Evolutionary conservation across 805 yeast species (phyloP).

Genomic region (Saccharomycopsis lassenensis): DNA sequence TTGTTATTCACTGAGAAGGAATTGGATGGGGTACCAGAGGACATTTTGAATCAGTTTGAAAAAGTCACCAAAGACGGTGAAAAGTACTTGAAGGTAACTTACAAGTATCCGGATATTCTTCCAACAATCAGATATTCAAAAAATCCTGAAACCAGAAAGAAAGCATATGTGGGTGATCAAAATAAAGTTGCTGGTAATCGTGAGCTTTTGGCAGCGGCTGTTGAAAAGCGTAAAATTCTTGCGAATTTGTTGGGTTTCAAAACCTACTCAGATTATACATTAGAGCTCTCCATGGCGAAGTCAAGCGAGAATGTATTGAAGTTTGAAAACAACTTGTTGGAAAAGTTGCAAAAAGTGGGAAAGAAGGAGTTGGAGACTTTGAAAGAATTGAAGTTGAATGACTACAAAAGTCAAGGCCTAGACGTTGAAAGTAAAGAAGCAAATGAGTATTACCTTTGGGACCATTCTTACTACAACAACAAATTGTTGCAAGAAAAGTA

Average conservation of each 20-base stretch:
- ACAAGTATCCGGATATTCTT: conserved; percentile 68
- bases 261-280: conserved; percentile 55
- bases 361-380: conserved; percentile 39
- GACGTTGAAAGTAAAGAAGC: conserved; percentile 28
- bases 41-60: conserved; percentile 48
- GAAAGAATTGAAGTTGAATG: conserved; percentile 41
- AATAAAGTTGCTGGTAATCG: conserved; percentile 58
- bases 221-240: conserved; percentile 48
- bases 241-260: conserved; percentile 58
- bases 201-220: conserved; percentile 45
- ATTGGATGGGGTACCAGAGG: conserved; percentile 63
- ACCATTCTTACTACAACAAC: conserved; percentile 55
- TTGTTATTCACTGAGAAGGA: conserved; percentile 52
- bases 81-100: conserved; percentile 50
- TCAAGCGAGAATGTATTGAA: conserved; percentile 44
- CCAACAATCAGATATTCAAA: conserved; percentile 72
- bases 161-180: conserved; percentile 57
- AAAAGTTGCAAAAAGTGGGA: conserved; percentile 51
- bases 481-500: conserved; percentile 55
- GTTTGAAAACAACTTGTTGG: conserved; percentile 52
- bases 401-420: conserved; percentile 35
- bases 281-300: conserved; percentile 79
- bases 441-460: conserved; percentile 52
- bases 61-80: conserved; percentile 32
- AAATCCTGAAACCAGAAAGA: conserved; percentile 50